phyloP scores from a whole-genome alignment of 768 basidiomycete genomes.

The Aureoboletus auriporus region DNA sequence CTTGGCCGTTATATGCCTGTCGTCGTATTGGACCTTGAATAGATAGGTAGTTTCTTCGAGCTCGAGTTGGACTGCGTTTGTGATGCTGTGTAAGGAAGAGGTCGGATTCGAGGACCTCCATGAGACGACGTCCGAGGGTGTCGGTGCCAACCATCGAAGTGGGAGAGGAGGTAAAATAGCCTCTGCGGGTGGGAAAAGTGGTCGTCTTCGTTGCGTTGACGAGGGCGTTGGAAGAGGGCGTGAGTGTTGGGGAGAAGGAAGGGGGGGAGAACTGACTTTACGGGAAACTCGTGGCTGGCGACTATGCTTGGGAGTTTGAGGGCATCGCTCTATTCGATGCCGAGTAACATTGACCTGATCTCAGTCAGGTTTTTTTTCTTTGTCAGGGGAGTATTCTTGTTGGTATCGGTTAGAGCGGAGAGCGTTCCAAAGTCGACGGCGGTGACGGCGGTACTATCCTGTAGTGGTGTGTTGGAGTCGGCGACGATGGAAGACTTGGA shows the following conservation, averaged over 20 bases:
- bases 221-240: neutral
- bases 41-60: constrained; percentile 97
- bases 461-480: no score
- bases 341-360: constrained; percentile 87
- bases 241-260: constrained; percentile 1
- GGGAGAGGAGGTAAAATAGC: constrained; percentile 55
- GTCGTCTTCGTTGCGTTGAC: no score
- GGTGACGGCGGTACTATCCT: no score
- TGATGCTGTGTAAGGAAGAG: constrained; percentile 90
- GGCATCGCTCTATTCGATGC: constrained; percentile 86
- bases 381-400: no score
- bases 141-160: constrained; percentile 88
- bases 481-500: no score
- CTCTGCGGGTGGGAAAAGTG: constrained; percentile 52
- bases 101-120: constrained; percentile 98
- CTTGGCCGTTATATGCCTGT: constrained; percentile 89
- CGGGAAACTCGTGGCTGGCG: constrained; percentile 95
- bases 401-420: constrained; percentile 74
- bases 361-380: constrained; percentile 91
- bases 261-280: constrained; percentile 67
- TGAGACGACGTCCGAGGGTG: constrained; percentile 83
- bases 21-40: constrained; percentile 99
- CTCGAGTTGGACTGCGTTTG: constrained; percentile 95
- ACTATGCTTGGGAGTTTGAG: constrained; percentile 97
- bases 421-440: constrained; percentile 74